phyloP scores from a whole-genome alignment of 2,329 filamentous ascomycete genomes.

The Penicillium sp. region DNA sequence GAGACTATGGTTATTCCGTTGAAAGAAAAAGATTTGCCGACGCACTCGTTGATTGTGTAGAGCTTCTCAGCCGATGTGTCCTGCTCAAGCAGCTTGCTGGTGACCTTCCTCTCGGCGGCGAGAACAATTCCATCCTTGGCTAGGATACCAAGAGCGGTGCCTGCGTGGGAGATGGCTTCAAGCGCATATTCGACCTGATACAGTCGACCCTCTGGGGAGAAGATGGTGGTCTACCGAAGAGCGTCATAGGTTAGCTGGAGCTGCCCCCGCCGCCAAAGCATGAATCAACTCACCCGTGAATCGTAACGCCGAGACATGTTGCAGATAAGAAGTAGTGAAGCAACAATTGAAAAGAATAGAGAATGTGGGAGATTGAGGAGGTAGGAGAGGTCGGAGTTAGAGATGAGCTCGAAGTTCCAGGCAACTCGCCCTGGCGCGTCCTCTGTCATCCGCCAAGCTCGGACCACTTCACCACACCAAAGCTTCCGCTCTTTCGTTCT shows the following conservation, averaged over 20 bases:
- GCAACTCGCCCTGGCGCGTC: slow-evolving; percentile 43
- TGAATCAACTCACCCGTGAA: slow-evolving; percentile 67
- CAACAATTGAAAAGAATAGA: slow-evolving; percentile 10
- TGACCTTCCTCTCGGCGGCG: slow-evolving; percentile 97
- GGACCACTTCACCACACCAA: slow-evolving; percentile 35
- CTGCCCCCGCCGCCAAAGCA: slow-evolving; percentile 22
- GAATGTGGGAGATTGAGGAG: slow-evolving; percentile 17
- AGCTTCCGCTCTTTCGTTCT: slow-evolving; percentile 14
- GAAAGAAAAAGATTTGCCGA: neutral
- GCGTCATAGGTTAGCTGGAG: slow-evolving; percentile 38
- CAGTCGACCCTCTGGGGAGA: slow-evolving; percentile 95
- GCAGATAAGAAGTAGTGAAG: slow-evolving; percentile 21
- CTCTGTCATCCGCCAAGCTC: slow-evolving; percentile 39
- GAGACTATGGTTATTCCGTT: neutral
- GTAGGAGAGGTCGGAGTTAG: slow-evolving; percentile 19
- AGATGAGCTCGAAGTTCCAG: slow-evolving; percentile 38
- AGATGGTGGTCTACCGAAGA: slow-evolving; percentile 83
- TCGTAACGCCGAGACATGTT: slow-evolving; percentile 96
- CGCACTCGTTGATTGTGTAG: slow-evolving; percentile 97
- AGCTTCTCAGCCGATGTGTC: slow-evolving; percentile 99
- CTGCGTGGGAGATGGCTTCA: slow-evolving; percentile 97
- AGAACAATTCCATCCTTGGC: slow-evolving; percentile 98
- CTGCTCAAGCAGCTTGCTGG: slow-evolving; percentile 97
- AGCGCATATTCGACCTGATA: slow-evolving; percentile 99
- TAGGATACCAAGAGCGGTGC: slow-evolving; percentile 92